phyloP scores from a whole-genome alignment of 306 rosid species.

The Alnus rubra region DNA sequence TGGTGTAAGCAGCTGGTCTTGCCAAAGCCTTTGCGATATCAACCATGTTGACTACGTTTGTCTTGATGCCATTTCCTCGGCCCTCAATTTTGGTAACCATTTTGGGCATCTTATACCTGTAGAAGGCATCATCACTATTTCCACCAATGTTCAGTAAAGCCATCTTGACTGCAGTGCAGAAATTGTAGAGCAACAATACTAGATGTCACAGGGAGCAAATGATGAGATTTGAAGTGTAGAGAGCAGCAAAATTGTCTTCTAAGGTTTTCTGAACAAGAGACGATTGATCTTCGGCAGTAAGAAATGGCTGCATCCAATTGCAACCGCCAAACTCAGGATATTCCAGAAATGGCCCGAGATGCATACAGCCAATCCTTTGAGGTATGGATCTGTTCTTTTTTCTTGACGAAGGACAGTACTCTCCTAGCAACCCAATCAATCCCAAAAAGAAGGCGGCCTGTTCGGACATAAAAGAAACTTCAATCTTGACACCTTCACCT shows the following conservation, averaged over 20 bases:
- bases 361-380: constrained; percentile 50
- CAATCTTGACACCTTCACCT: constrained; percentile 53
- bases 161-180: constrained; percentile 43
- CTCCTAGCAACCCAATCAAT: constrained; percentile 65
- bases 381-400: constrained; percentile 47
- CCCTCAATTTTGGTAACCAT: constrained; percentile 78
- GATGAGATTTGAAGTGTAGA: constrained; percentile 9
- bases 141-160: constrained; percentile 65
- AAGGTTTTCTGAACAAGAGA: constrained; percentile 12
- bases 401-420: constrained; percentile 49
- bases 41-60: constrained; percentile 69
- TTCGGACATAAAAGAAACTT: constrained; percentile 73
- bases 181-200: constrained; percentile 5
- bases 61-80: constrained; percentile 73
- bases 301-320: constrained; percentile 36
- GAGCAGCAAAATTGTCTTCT: constrained; percentile 15
- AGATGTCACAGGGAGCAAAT: constrained; percentile 25
- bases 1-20: constrained; percentile 66
- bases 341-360: constrained; percentile 50
- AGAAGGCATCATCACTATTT: constrained; percentile 75
- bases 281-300: constrained; percentile 29
- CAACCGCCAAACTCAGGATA: constrained; percentile 36
- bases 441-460: constrained; percentile 54
- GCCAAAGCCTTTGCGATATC: constrained; percentile 72
- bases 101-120: constrained; percentile 72